Conservation (phyloP, 129 eudicot species). For the Tanacetum coccineum region DNA sequence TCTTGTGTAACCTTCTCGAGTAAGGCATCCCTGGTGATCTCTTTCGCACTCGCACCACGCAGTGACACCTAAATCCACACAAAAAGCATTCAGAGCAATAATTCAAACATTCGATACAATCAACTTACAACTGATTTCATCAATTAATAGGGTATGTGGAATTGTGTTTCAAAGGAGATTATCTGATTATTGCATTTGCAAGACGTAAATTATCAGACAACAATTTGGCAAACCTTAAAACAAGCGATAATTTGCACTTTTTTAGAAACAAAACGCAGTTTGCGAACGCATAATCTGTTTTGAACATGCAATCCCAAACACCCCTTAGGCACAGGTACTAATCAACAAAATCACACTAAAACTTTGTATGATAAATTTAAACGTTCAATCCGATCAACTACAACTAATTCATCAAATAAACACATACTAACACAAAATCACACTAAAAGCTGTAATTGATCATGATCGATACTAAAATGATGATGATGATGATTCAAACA, state of each 20-base stretch:
- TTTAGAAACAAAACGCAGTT: no score
- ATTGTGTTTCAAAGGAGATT: neutral
- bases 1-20: conserved; percentile 76
- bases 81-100: neutral
- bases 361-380: no score
- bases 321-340: no score
- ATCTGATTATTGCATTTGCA: neutral
- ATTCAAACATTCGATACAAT: conserved; percentile 11
- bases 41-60: conserved; percentile 87
- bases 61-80: conserved; percentile 68
- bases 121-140: conserved; percentile 1
- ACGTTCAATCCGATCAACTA: no score
- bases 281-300: no score
- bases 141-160: neutral
- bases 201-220: neutral
- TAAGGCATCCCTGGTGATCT: conserved; percentile 70
- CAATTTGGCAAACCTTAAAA: no score
- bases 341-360: no score
- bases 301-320: no score
- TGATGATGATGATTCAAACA: no score
- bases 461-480: neutral
- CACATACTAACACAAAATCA: neutral
- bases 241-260: no score
- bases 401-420: conserved; percentile 9
- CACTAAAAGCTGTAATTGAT: neutral